Evolutionary conservation across 768 basidiomycete genomes (phyloP).

Genomic region (Austroboletus festivus): DNA sequence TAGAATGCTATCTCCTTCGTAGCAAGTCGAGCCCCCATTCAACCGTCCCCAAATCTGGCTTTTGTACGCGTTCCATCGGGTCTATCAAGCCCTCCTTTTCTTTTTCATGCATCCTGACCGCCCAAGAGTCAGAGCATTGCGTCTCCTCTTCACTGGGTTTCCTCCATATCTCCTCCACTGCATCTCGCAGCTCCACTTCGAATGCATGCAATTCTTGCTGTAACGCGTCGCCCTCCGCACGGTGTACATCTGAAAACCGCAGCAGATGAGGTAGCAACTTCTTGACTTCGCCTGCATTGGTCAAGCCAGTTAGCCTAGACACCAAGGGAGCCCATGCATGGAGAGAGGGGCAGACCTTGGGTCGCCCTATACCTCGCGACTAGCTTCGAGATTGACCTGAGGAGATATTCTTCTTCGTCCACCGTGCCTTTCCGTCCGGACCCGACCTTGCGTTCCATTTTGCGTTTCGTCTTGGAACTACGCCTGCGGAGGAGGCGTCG

Average conservation of each 20-base stretch:
- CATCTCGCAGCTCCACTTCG: conserved; percentile 50
- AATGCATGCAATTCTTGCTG: conserved; percentile 61
- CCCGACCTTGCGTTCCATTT: conserved; percentile 81
- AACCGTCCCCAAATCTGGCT: conserved; percentile 36
- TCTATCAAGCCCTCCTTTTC: conserved; percentile 47
- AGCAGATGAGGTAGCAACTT: conserved; percentile 74
- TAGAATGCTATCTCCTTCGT: conserved; percentile 1
- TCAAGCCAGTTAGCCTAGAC: not conserved
- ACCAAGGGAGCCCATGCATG: no score
- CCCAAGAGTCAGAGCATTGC: conserved; percentile 43
- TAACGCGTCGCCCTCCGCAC: conserved; percentile 59
- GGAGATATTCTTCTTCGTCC: conserved; percentile 93
- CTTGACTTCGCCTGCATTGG: conserved; percentile 56
- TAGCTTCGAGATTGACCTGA: conserved; percentile 79
- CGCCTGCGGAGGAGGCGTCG: conserved; percentile 39
- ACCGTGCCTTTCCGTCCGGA: conserved; percentile 92
- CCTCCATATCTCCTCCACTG: conserved; percentile 68
- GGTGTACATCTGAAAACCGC: conserved; percentile 65
- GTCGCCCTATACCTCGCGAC: conserved; percentile 56
- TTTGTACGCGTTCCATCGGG: conserved; percentile 51
- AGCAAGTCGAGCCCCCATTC: conserved; percentile 27
- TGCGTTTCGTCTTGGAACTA: conserved; percentile 79
- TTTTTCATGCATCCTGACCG: conserved; percentile 49
- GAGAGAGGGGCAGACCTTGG: conserved; percentile 51
- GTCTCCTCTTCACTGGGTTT: conserved; percentile 32